A percentile compares a stretch with the other conserved stretches of the same genome.
These are phyloP conservation scores for Cnidoscolus chayamansa DNA, from an alignment of 441 rosid genomes.

Conservation along the genomic window DNA sequence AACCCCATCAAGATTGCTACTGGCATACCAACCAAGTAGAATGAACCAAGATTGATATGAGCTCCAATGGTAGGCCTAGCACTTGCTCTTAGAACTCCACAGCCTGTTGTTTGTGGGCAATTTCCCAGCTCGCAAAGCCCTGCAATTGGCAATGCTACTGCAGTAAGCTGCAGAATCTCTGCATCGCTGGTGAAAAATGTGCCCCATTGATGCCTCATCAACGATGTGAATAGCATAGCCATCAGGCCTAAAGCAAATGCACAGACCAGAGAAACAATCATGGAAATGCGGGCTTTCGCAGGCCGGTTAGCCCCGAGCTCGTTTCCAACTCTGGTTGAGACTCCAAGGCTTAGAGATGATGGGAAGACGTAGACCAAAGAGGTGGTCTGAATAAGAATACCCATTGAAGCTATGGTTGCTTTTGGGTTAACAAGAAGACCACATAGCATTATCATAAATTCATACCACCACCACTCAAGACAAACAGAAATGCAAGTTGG, in stretches of 20 bases:
- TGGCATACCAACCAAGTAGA: slow-evolving; percentile 93
- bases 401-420: slow-evolving; percentile 94
- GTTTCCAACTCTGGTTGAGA: slow-evolving; percentile 82
- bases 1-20: slow-evolving; percentile 71
- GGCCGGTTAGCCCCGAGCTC: slow-evolving; percentile 90
- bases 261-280: slow-evolving; percentile 64
- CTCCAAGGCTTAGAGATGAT: slow-evolving; percentile 84
- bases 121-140: slow-evolving; percentile 96
- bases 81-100: slow-evolving; percentile 84
- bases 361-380: slow-evolving; percentile 86
- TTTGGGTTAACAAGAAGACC: slow-evolving; percentile 77
- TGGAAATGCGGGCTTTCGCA: slow-evolving; percentile 65
- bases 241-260: slow-evolving; percentile 55
- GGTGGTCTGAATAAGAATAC: slow-evolving; percentile 88
- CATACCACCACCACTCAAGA: slow-evolving; percentile 99
- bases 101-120: slow-evolving; percentile 93
- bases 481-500: slow-evolving; percentile 93
- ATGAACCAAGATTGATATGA: slow-evolving; percentile 88
- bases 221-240: slow-evolving; percentile 63
- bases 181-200: slow-evolving; percentile 64
- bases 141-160: slow-evolving; percentile 76
- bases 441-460: slow-evolving; percentile 85
- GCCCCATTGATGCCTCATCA: slow-evolving; percentile 87
- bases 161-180: slow-evolving; percentile 70
- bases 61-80: slow-evolving; percentile 95